phyloP scores from a whole-genome alignment of 352 stramenopile genomes.

The Phytophthora capsici region DNA sequence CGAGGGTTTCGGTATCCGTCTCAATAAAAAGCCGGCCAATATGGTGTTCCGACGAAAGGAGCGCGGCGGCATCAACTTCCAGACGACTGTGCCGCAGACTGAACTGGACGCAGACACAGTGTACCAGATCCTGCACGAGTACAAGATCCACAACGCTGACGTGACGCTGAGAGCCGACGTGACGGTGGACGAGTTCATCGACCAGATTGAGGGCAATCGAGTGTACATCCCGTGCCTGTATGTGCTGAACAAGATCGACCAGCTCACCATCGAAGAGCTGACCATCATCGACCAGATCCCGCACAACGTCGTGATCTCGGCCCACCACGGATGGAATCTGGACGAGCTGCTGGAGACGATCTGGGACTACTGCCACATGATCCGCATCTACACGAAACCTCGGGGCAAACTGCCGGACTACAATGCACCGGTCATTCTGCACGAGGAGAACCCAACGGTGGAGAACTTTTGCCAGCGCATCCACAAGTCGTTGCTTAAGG shows the following conservation, averaged over 20 bases:
- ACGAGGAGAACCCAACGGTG: conserved; percentile 94
- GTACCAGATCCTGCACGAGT: conserved; percentile 96
- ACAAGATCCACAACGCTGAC: conserved; percentile 98
- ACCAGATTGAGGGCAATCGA: conserved; percentile 98
- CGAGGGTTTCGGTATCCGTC: conserved; percentile 97
- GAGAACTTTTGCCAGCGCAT: conserved; percentile 97
- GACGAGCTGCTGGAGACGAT: conserved; percentile 97
- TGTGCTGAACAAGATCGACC: conserved; percentile 99
- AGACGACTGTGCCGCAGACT: conserved; percentile 92
- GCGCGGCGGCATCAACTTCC: conserved; percentile 97
- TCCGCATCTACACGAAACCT: conserved; percentile 99
- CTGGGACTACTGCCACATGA: conserved; percentile 99
- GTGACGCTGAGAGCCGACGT: conserved; percentile 96
- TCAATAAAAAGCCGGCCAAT: conserved; percentile 98
- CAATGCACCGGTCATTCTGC: conserved; percentile 97
- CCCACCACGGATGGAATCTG: conserved; percentile 98
- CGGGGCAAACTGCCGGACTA: conserved; percentile 96
- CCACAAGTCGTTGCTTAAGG: conserved; percentile 88
- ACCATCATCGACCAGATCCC: conserved; percentile 98
- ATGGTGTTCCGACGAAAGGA: conserved; percentile 98
- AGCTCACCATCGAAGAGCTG: conserved; percentile 98
- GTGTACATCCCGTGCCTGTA: conserved; percentile 99
- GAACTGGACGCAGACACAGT: conserved; percentile 96
- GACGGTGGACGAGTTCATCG: conserved; percentile 98
- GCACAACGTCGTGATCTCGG: conserved; percentile 98